A percentile compares a stretch with the other conserved stretches of the same genome.
phyloP scores from a whole-genome alignment of 495 filamentous ascomycete species.

The Podospora sp. region DNA sequence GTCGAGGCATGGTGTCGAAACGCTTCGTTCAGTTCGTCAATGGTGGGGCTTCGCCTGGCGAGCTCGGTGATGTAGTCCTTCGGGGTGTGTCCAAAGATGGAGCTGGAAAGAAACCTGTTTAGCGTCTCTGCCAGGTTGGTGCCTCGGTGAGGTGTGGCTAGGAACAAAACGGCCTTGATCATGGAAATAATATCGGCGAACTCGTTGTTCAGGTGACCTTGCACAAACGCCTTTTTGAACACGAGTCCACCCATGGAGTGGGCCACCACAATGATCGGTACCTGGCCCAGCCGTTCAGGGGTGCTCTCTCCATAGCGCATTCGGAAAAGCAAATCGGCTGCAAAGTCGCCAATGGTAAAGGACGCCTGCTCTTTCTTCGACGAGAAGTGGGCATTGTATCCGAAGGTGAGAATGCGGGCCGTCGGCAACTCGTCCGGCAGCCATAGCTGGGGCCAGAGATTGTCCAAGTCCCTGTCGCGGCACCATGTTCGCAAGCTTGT shows the following conservation, averaged over 20 bases:
- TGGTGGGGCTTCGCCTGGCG: slow-evolving; percentile 27
- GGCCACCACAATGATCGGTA: slow-evolving; percentile 26
- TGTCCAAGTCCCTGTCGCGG: slow-evolving; percentile 26
- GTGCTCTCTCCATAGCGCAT: slow-evolving; percentile 26
- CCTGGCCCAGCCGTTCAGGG: slow-evolving; percentile 14
- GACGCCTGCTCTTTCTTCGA: slow-evolving; percentile 13
- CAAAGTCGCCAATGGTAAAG: slow-evolving; percentile 27
- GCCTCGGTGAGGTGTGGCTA: slow-evolving; percentile 29
- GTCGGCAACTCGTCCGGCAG: slow-evolving; percentile 34
- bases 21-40: slow-evolving; percentile 49
- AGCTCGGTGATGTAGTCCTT: slow-evolving; percentile 49
- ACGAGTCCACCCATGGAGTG: slow-evolving; percentile 33
- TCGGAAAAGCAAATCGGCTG: slow-evolving; percentile 25
- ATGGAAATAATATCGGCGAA: slow-evolving; percentile 23
- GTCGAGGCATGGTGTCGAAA: slow-evolving; percentile 42
- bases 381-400: slow-evolving; percentile 38
- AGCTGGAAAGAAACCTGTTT: slow-evolving; percentile 17
- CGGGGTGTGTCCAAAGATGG: slow-evolving; percentile 21
- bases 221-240: slow-evolving; percentile 31
- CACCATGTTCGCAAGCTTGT: slow-evolving; percentile 39
- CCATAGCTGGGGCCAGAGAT: slow-evolving; percentile 39
- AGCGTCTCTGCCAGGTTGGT: slow-evolving; percentile 25
- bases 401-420: slow-evolving; percentile 40
- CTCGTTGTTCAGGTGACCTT: slow-evolving; percentile 21
- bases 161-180: slow-evolving; percentile 27